Evolutionary conservation across 1,284 basidiomycete species (phyloP), one percentile per base, ranked within the genome.

Genomic region (Omphalotus olearius): DNA sequence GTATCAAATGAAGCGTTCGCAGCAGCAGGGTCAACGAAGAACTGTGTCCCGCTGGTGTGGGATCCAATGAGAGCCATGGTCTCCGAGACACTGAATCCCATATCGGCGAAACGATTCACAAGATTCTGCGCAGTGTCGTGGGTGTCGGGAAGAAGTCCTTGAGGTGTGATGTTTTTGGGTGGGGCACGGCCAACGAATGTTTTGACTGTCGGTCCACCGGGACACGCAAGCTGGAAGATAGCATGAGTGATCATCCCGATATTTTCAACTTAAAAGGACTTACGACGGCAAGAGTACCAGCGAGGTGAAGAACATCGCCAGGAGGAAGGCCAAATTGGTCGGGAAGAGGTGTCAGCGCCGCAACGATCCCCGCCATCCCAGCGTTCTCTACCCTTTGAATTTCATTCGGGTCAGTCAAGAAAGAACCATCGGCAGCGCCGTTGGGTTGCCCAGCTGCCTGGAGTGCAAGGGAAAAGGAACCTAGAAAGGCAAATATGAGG

Each of bases 41-140:
- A 51, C 46, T 57, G 59, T 13, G 37, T 57, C 7, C 49, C 52
- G 6, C 56, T 47, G 14, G 54, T 49, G 47, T 59, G 59, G 3
- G 58, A 28, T 9, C 58, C 58, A 17, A 59, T 54, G 16, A 59
- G 50, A 0, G 58, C 58, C 43, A 59, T 59, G 2, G 55, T 45
- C 18, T 59, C 56, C 1, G 50, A 43, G 20, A 46, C 33, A 28
- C 18, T 30, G 47, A 59, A 50, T 3, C 58, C 58, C 58, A 57
- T 56, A 39, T 59, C 58, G 16, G 51, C 53, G 45, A 59, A 57
- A 13, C 58, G 56, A 9, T 44, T 56, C 0, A 51, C 18, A n/a
- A 57, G 47, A 14, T 39, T 35, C 4, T 20, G 16, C 0, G 57
- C 52, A 0, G 53, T 44, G 28, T 37, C 25, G 17, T 54, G 16